Evolutionary conservation across 2,329 filamentous ascomycete genomes (phyloP).

Genomic region (Xylariaceae sp.): DNA sequence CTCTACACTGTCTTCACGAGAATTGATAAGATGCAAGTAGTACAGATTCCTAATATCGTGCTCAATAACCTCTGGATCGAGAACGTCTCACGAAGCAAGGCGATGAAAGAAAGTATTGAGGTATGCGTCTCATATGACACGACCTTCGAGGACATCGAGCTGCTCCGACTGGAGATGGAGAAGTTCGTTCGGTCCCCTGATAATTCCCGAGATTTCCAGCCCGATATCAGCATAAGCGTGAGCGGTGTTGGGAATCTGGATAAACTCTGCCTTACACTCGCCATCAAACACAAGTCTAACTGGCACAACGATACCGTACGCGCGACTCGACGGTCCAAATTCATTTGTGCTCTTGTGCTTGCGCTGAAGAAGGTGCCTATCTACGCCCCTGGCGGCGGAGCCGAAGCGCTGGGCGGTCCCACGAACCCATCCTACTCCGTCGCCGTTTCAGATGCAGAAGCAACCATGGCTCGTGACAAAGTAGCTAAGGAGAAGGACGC

Average conservation of each 20-base stretch:
- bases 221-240: conserved; percentile 75
- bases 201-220: conserved; percentile 87
- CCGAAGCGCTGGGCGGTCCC: conserved; percentile 57
- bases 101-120: conserved; percentile 82
- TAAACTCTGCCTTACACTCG: conserved; percentile 77
- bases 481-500: conserved; percentile 59
- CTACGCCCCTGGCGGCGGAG: conserved; percentile 70
- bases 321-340: conserved; percentile 80
- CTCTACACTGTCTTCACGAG: conserved; percentile 89
- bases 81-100: conserved; percentile 84
- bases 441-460: conserved; percentile 64
- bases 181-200: conserved; percentile 77
- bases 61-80: conserved; percentile 94
- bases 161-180: conserved; percentile 79
- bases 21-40: conserved; percentile 73
- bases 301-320: conserved; percentile 85
- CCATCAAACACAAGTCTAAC: conserved; percentile 89
- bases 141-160: conserved; percentile 81
- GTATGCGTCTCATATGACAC: conserved; percentile 84
- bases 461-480: conserved; percentile 58
- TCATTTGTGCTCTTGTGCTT: conserved; percentile 88
- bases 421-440: conserved; percentile 81
- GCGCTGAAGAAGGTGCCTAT: conserved; percentile 87
- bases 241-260: conserved; percentile 77
- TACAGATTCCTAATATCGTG: conserved; percentile 83